These are phyloP conservation scores for Leishmania major DNA, from an alignment of 208 protist genomes.

Conservation along the genomic window DNA sequence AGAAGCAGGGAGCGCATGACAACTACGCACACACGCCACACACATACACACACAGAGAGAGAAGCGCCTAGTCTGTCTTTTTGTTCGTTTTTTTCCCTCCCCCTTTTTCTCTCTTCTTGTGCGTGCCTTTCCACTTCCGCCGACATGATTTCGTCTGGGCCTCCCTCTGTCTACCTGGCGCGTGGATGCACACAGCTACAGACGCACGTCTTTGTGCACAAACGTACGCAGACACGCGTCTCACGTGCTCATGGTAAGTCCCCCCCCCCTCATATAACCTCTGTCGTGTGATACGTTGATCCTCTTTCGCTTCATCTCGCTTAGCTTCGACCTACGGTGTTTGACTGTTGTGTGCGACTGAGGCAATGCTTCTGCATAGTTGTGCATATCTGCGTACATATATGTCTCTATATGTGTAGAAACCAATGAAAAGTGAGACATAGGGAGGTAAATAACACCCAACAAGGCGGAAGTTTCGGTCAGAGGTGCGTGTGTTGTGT, in stretches of 20 bases:
- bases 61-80: background rate
- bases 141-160: background rate
- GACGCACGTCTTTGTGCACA: background rate
- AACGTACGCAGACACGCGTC: background rate
- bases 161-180: background rate
- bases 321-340: constrained; percentile 3
- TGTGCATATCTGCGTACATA: background rate
- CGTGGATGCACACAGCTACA: background rate
- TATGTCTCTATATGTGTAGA: background rate
- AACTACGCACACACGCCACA: background rate
- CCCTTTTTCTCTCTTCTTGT: no score
- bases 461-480: background rate
- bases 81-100: background rate
- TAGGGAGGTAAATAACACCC: background rate
- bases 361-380: background rate
- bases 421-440: background rate
- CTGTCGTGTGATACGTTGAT: background rate
- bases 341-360: background rate
- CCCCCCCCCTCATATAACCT: background rate
- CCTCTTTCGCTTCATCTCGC: background rate
- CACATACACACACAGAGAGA: background rate
- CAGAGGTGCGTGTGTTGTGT: background rate
- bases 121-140: background rate
- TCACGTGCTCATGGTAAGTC: background rate
- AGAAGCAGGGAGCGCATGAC: background rate